Conservation (phyloP, 208 protist genomes). For the Herpetomonas samuelpessoai region DNA sequence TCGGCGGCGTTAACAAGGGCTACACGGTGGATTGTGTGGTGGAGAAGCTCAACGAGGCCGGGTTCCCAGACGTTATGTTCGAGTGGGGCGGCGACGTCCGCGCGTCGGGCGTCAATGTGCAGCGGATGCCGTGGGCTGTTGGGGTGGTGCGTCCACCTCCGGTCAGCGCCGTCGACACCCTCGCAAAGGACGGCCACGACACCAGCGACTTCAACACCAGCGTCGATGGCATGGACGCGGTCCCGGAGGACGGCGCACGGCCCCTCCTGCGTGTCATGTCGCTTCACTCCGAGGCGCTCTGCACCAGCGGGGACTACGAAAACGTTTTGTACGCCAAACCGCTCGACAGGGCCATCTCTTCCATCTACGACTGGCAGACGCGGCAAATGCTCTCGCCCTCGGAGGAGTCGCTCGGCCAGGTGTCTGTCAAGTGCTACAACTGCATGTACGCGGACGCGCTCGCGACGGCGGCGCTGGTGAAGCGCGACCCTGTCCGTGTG, state of each 20-base stretch:
- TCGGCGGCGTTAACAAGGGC: slow-evolving; percentile 50
- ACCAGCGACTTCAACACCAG: background rate
- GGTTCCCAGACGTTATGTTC: slow-evolving; percentile 34
- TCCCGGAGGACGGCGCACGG: background rate
- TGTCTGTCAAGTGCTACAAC: slow-evolving; percentile 45
- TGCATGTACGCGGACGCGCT: slow-evolving; percentile 62
- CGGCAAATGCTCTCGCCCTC: slow-evolving; percentile 22
- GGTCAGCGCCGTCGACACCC: slow-evolving; percentile 17
- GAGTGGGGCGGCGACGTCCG: slow-evolving; percentile 56
- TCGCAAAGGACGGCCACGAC: background rate
- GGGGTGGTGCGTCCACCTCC: slow-evolving; percentile 33
- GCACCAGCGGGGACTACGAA: slow-evolving; percentile 55
- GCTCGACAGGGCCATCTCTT: slow-evolving; percentile 9
- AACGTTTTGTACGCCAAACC: slow-evolving; percentile 16
- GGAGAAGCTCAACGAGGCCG: slow-evolving; percentile 32
- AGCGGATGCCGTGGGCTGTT: slow-evolving; percentile 30
- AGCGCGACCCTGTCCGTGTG: slow-evolving; percentile 32
- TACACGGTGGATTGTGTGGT: slow-evolving; percentile 47
- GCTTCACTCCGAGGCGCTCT: slow-evolving; percentile 36
- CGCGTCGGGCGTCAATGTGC: slow-evolving; percentile 27
- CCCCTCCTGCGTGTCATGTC: slow-evolving; percentile 24
- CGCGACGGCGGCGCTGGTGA: slow-evolving; percentile 42
- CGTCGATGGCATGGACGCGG: background rate
- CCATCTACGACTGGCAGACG: slow-evolving; percentile 38
- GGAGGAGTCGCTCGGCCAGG: slow-evolving; percentile 29